Evolutionary conservation across 768 basidiomycete genomes (phyloP), one percentile per base, ranked within the genome.

Genomic region (Amanita thiersii): DNA sequence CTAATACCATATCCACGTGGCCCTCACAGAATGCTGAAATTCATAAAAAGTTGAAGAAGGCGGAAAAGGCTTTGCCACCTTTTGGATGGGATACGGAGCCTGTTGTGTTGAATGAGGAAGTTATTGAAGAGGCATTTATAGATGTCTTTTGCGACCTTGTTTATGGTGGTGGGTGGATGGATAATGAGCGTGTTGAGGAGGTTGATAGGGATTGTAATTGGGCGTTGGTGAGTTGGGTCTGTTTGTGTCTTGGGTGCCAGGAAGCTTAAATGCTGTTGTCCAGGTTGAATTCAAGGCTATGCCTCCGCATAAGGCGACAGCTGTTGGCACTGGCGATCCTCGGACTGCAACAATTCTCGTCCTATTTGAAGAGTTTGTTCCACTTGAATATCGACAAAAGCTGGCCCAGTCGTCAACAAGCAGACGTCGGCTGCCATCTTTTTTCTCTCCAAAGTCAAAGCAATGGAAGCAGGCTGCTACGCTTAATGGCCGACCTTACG

Each of bases 31-130:
- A 73, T 20, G 80, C 76, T 0, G 89, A 81, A 50, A 66, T 93
- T 5, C 72, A 69, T 15, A 79, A 75, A 52, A 87, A 90, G 58
- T 61, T 97, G 28, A 86, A 86, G 60, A 94, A 93, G 62, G 70
- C 79, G 3, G 84, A 90, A 53, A 86, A 84, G 56, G 63, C 73
- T 1, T 68, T 94, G 17, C 89, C 90, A 1, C 65, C 81, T 1
- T 99, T 99, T 55, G 83, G 88, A 0, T 94, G 91, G 86, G 90
- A 96, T 54, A 94, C 88, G 0, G 81, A 82, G 30, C 86, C 91
- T 0, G 78, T 87, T 14, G 63, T 81, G 45, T 88, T 85, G 4
- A 61, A 64, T 7, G 85, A 89, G 50, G 86, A 86, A 53, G 72
- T 89, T 41, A 69, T 98, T 30, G 94, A 99, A 56, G 90, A 91